Conservation (phyloP, 305 asterid species). For the Fraxinus xanthoxyloides region DNA sequence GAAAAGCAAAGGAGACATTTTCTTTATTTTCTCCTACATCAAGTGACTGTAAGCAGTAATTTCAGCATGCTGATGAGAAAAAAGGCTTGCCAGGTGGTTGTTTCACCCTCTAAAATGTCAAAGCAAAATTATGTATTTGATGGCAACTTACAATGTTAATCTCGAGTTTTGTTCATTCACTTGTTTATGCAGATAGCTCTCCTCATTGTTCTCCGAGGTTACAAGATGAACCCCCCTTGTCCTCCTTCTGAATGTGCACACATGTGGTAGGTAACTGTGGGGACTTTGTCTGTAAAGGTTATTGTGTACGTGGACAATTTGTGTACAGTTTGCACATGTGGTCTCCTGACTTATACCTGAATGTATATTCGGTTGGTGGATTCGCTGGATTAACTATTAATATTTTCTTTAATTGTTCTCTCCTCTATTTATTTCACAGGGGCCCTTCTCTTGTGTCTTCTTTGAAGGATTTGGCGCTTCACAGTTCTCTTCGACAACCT, state of each 20-base stretch:
- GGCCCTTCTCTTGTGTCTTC: constrained; percentile 91
- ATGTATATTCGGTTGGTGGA: constrained; percentile 20
- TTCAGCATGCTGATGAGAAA: constrained; percentile 89
- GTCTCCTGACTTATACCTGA: constrained; percentile 13
- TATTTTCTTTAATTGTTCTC: constrained; percentile 3
- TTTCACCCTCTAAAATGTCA: constrained; percentile 22
- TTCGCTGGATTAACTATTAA: not conserved
- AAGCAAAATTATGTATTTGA: constrained; percentile 18
- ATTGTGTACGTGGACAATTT: constrained; percentile 15
- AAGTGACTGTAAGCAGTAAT: constrained; percentile 92
- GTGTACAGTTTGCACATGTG: constrained; percentile 4
- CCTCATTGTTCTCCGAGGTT: constrained; percentile 82
- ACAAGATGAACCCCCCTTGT: constrained; percentile 93
- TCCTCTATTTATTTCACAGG: constrained; percentile 48
- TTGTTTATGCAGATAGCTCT: constrained; percentile 71
- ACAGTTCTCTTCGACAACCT: constrained; percentile 88
- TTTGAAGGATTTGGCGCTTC: constrained; percentile 75
- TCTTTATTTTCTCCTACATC: constrained; percentile 92
- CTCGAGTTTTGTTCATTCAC: constrained; percentile 16
- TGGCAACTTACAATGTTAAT: constrained; percentile 21
- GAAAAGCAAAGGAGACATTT: constrained; percentile 95
- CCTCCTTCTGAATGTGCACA: constrained; percentile 98
- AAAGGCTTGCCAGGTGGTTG: constrained; percentile 91
- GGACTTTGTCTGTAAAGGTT: constrained; percentile 22
- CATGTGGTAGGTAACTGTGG: constrained; percentile 77